Evolutionary conservation across 495 filamentous ascomycete genomes (phyloP), one percentile per base, ranked within the genome.

Genomic region (Astrothelium macrocarpum): DNA sequence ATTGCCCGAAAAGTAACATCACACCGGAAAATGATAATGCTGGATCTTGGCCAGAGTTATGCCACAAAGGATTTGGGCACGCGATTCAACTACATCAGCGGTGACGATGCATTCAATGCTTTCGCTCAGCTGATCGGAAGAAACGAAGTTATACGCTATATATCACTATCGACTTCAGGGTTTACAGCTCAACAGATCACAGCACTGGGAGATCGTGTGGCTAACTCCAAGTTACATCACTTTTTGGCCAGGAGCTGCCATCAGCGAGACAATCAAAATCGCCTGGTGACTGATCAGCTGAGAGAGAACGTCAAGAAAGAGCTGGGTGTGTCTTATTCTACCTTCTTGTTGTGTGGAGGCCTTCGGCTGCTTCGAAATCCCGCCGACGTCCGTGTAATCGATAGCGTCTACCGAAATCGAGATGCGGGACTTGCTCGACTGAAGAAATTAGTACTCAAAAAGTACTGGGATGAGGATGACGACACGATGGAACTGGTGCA

Each of bases 361-460:
- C 69, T 68, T 34, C 70, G 73, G 32, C 76, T 71, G 62, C 46
- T 78, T 7, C 65, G 71, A 18, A 76, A 71, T 62, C 70, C 72
- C 5, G 68, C 63, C 59, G 75, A 76, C 62, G 71, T 77, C 11
- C 63, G 77, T n/a, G 71, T 73, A 20, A 74, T 78, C 46, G 70
- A 78, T 59, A 72, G 71, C 29, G 74, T 75, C 36, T 78, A 78
- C 65, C 72, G 75, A 12, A 78, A 76, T 68, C 66, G 71, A 7
- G 71, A 77, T 71, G 72, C 76, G 12, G 71, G 65, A 3, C 25
- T 71, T n/a, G 76, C 75, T 2, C 56, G 72, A n/a, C 59, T 70
- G 18, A 70, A 73, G 16, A n/a, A 70, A 62, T 69, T 66, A 65
- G 66, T 62, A 46, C 62, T 75, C 61, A 70, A 73, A 5, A 72